phyloP scores from a whole-genome alignment of 495 filamentous ascomycete genomes.

The Aspergillus campestris region DNA sequence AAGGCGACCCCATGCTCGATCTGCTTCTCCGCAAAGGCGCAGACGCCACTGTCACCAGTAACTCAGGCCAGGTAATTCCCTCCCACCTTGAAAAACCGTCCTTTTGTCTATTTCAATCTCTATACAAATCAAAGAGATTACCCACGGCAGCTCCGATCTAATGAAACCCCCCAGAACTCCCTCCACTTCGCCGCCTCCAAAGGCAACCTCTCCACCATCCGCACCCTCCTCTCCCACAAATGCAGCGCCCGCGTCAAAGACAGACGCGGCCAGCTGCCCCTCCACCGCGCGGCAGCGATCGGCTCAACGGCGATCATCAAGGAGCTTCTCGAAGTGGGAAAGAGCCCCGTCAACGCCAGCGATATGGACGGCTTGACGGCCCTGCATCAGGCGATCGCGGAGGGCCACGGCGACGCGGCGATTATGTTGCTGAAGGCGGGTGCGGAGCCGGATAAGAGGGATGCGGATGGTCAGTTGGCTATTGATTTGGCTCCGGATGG shows the following conservation, averaged over 20 bases:
- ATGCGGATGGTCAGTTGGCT: conserved; percentile 61
- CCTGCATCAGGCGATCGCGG: conserved; percentile 87
- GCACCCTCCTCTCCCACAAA: conserved; percentile 63
- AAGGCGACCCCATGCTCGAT: conserved; percentile 49
- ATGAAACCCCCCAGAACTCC: conserved; percentile 46
- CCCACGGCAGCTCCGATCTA: background rate
- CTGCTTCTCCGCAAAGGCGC: conserved; percentile 72
- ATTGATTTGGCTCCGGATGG: conserved; percentile 79
- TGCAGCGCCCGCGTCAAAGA: conserved; percentile 82
- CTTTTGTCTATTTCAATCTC: background rate
- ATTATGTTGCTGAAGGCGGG: conserved; percentile 74
- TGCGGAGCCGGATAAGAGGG: conserved; percentile 72
- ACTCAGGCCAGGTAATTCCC: conserved; percentile 47
- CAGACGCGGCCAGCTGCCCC: conserved; percentile 71
- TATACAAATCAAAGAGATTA: background rate
- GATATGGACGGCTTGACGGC: conserved; percentile 78
- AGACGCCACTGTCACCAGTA: conserved; percentile 73
- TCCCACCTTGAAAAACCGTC: background rate
- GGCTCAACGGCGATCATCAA: conserved; percentile 81
- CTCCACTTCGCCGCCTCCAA: conserved; percentile 92
- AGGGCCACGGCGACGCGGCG: conserved; percentile 89
- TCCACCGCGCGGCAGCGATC: conserved; percentile 87
- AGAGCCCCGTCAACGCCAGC: conserved; percentile 78
- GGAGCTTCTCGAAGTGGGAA: conserved; percentile 61
- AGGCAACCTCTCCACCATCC: conserved; percentile 69